Conservation (phyloP, 129 eudicot genomes). For the Solidago caesia region DNA sequence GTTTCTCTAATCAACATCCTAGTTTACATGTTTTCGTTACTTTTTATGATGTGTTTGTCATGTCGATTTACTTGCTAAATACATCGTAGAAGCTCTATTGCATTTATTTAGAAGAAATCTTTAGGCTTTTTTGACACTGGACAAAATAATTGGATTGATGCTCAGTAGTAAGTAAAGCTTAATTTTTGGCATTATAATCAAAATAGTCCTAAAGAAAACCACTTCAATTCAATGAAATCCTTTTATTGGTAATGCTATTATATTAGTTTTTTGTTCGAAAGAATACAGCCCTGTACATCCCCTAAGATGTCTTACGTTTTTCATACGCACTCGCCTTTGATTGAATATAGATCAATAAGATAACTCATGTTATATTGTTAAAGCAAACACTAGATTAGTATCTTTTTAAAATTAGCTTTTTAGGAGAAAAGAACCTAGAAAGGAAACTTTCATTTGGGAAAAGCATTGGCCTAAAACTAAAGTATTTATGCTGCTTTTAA, state of each 20-base stretch:
- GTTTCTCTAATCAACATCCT: neutral
- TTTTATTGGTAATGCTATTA: neutral
- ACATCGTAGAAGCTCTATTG: no score
- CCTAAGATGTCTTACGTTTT: no score
- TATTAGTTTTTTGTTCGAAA: neutral
- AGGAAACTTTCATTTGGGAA: constrained; percentile 1
- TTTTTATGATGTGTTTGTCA: neutral
- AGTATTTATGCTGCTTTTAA: constrained; percentile 11
- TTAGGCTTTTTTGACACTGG: no score
- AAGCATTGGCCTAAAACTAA: constrained; percentile 24
- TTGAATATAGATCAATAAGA: neutral
- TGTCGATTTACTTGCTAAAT: neutral
- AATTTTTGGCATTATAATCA: neutral
- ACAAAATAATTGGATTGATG: constrained; percentile 1
- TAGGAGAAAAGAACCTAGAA: neutral
- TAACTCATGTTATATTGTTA: neutral
- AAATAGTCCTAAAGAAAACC: neutral
- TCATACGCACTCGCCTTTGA: neutral
- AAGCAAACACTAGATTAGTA: neutral
- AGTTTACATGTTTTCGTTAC: neutral
- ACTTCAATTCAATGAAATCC: neutral
- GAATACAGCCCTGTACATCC: no score
- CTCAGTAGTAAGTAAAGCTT: neutral
- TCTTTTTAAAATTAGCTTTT: neutral
- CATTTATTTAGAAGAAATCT: no score